Evolutionary conservation across 225 moss, liverwort and hornwort species (phyloP).

Genomic region (Neckera pumila): DNA sequence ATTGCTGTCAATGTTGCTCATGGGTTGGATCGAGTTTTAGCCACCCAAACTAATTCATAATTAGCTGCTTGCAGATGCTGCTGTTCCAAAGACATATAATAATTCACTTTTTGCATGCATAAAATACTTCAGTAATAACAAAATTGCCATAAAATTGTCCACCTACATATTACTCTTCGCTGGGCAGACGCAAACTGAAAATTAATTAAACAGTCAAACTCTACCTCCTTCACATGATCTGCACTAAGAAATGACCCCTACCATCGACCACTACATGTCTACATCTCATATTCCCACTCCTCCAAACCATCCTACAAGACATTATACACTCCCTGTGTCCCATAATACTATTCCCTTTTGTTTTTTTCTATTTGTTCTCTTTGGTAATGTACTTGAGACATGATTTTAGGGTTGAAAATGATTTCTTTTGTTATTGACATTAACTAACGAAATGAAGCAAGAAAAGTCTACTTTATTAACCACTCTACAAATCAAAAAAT

Average conservation of each 20-base stretch:
- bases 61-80: background rate
- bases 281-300: too few species aligned
- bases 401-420: background rate
- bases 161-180: too few species aligned
- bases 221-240: background rate
- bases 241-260: background rate
- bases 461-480: too few species aligned
- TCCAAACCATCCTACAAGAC: background rate
- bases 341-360: too few species aligned
- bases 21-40: too few species aligned
- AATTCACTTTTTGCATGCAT: background rate
- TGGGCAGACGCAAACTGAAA: too few species aligned
- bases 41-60: too few species aligned
- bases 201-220: too few species aligned
- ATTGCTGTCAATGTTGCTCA: too few species aligned
- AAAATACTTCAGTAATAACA: background rate
- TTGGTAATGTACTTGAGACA: background rate
- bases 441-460: accelerated
- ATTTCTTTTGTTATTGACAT: background rate
- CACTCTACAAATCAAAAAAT: background rate
- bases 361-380: too few species aligned
- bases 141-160: background rate
- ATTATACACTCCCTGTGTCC: background rate
- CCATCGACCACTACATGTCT: background rate
- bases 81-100: background rate